A percentile compares a stretch with the other conserved stretches of the same genome.
phyloP scores from a whole-genome alignment of 331 rosid species.

The Malus hybrid region DNA sequence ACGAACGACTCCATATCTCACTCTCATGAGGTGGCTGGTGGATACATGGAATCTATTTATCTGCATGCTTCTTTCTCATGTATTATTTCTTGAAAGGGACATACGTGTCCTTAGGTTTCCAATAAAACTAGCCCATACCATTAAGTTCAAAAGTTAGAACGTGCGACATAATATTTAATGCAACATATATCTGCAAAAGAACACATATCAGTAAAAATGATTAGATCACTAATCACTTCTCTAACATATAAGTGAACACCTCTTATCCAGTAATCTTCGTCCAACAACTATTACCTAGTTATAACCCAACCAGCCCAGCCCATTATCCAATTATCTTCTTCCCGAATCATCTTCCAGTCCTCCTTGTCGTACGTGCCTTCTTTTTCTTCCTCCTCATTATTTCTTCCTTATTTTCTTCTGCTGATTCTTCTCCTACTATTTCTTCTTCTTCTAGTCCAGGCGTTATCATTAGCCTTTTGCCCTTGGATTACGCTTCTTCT shows the following conservation, averaged over 20 bases:
- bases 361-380: too few species aligned
- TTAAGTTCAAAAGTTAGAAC: slow-evolving; percentile 3
- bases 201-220: not conserved
- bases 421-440: too few species aligned
- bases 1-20: slow-evolving; percentile 48
- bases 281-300: too few species aligned
- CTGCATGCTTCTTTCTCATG: slow-evolving; percentile 9
- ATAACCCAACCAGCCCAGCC: too few species aligned
- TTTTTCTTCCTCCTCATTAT: too few species aligned
- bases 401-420: too few species aligned
- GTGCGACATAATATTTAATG: not conserved
- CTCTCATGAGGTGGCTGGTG: slow-evolving; percentile 30
- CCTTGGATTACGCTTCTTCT: too few species aligned
- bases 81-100: slow-evolving; percentile 26
- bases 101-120: slow-evolving; percentile 2
- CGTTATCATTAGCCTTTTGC: too few species aligned
- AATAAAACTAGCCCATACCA: slow-evolving; percentile 6
- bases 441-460: too few species aligned
- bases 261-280: too few species aligned
- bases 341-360: too few species aligned
- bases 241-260: not conserved
- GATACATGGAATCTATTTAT: slow-evolving; percentile 42
- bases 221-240: not conserved
- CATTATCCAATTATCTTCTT: too few species aligned
- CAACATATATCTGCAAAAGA: not conserved